A percentile compares a stretch with the other conserved stretches of the same genome.
Evolutionary conservation across 2,329 filamentous ascomycete genomes (phyloP).

Genomic region (Domatiomyces catenatus): DNA sequence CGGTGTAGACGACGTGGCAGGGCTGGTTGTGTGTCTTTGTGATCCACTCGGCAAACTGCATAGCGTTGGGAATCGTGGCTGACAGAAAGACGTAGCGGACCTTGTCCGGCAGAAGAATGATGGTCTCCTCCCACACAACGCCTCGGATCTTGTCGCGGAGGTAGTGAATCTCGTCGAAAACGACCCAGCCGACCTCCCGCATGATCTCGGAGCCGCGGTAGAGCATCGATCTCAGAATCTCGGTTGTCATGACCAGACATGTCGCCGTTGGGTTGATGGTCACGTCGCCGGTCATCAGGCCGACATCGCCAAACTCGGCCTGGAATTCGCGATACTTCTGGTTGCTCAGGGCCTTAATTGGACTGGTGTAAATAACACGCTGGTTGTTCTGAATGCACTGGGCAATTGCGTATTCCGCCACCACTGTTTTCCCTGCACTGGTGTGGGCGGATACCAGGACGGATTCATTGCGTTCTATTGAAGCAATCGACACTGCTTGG

Average conservation of each 20-base stretch:
- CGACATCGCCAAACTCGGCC: conserved; percentile 89
- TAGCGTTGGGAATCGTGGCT: conserved; percentile 94
- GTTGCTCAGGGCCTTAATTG: conserved; percentile 96
- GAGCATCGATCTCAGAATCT: conserved; percentile 97
- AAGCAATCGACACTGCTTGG: conserved; percentile 85
- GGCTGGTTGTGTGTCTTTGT: conserved; percentile 95
- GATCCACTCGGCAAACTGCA: conserved; percentile 99
- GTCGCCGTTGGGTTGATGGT: conserved; percentile 98
- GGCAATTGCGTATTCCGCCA: conserved; percentile 94
- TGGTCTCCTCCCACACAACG: conserved; percentile 98
- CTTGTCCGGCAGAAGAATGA: conserved; percentile 94
- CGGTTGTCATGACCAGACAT: conserved; percentile 96
- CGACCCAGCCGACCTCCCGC: conserved; percentile 96
- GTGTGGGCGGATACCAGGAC: conserved; percentile 95
- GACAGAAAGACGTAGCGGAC: conserved; percentile 97
- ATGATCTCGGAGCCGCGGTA: conserved; percentile 98
- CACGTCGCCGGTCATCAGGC: conserved; percentile 96
- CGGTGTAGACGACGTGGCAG: conserved; percentile 97
- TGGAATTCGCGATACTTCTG: conserved; percentile 97
- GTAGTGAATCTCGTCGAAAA: conserved; percentile 98
- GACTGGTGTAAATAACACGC: conserved; percentile 96
- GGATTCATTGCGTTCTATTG: conserved; percentile 91
- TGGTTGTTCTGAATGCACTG: conserved; percentile 96
- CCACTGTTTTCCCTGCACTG: conserved; percentile 93
- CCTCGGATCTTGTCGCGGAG: conserved; percentile 86